Percentiles rank a stretch among this genome's conserved stretches.
These are phyloP conservation scores for Fusarium paranaense DNA, from an alignment of 2,329 filamentous ascomycete genomes.

Conservation along the genomic window DNA sequence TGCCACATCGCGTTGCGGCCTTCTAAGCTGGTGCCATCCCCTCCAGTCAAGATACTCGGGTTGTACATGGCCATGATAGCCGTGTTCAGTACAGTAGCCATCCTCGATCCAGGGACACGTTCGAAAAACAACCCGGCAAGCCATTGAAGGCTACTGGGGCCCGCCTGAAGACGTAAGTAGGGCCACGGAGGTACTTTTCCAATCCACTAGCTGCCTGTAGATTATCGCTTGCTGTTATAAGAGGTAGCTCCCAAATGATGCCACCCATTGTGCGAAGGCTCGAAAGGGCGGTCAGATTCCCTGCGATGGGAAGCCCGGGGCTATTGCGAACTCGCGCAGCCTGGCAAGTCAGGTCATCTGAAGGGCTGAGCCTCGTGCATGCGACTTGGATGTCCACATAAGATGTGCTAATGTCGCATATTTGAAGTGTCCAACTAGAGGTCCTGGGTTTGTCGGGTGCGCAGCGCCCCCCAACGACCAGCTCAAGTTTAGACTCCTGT, in stretches of 20 bases:
- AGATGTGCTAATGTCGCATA: not conserved
- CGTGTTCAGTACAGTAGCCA: not conserved
- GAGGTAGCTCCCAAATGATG: not conserved
- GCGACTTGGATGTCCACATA: constrained; percentile 1
- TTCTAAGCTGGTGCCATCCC: not conserved
- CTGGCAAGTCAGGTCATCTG: not conserved
- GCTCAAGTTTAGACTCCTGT: not conserved
- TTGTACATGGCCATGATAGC: not conserved
- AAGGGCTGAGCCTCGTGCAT: not conserved
- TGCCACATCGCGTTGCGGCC: not conserved
- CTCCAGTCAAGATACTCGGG: not conserved
- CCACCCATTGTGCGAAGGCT: accelerated
- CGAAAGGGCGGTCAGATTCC: constrained; percentile 7
- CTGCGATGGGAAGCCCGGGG: not conserved
- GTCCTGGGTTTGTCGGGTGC: too few relatives aligned
- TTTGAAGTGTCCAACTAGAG: not conserved
- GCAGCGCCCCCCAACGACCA: too few relatives aligned
- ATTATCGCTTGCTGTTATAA: not conserved
- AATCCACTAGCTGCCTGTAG: not conserved
- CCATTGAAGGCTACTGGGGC: too few relatives aligned
- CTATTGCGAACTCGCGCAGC: not conserved
- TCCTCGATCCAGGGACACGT: not conserved
- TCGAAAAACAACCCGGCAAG: not conserved
- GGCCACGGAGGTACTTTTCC: not conserved
- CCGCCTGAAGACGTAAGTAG: not conserved